Base-by-base conservation (phyloP, 306 rosid species). In the Pueraria montana region DNA sequence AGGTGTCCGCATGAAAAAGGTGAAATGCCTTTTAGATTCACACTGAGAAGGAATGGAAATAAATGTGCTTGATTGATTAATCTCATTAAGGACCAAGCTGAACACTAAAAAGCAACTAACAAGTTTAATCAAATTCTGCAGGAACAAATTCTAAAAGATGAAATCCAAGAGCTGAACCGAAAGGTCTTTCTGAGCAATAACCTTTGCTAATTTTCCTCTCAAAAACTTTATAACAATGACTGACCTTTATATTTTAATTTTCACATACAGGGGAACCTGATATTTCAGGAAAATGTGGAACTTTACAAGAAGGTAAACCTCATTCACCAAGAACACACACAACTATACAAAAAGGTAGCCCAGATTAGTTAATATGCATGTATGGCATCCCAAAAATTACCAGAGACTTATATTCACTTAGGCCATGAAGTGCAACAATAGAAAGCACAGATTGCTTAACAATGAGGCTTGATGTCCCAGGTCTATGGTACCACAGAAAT, bases 1-100 rank as follows among this genome's bases (percentile, higher is more conserved):
- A 72, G 90, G 91, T 13, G 84, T 91, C 20, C 95, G 92, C 42
- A 73, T 73, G 92, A 84, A 84, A 86, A 91, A 92, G 94, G 97
- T 92, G 24, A 64, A 83, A 50, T 50, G 64, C 53, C 45, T 56
- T 56, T 56, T 14, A 62, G 26, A 59, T 66, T 76, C 53, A 72
- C 45, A 71, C 56, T 1, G 23, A 68, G 18, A 72, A 67, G 11
- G 42, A 20, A 42, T 75, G 65, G 18, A 64, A 7, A 76, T 68
- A 78, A 20, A 49, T 68, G 20, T 36, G 11, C 46, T 74, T 75
- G 38, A 23, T 58, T 72, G 20, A 38, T 58, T 59, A 84, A 27
- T 53, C 48, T 64, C 53, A 63, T 56, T 50, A 78, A 46, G 36
- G 67, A 49, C 64, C 38, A 34, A 67, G 46, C 23, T 53, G 11